Percentiles rank a stretch among this genome's conserved stretches.
Conservation (phyloP, 1,284 basidiomycete species). For the Pseudozyma sp. region DNA sequence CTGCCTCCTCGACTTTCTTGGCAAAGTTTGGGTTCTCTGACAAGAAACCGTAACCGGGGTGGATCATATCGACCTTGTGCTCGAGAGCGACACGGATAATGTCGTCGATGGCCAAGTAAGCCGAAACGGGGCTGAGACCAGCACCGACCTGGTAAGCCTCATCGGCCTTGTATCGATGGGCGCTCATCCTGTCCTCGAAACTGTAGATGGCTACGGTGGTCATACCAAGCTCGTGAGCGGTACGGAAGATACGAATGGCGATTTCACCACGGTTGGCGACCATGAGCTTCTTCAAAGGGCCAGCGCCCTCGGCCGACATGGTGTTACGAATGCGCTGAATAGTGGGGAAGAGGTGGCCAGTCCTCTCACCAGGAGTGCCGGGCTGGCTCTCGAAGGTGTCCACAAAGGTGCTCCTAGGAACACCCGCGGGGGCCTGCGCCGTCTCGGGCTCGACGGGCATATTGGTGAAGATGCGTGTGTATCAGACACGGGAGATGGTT, state of each 20-base stretch:
- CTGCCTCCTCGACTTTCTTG: constrained; percentile 94
- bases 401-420: constrained; percentile 57
- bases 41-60: constrained; percentile 88
- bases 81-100: constrained; percentile 80
- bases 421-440: constrained; percentile 50
- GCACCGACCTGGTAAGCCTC: constrained; percentile 98
- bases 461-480: constrained; percentile 2
- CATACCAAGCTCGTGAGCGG: constrained; percentile 98
- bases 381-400: constrained; percentile 63
- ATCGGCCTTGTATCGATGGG: constrained; percentile 98
- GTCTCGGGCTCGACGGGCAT: constrained; percentile 52
- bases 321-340: constrained; percentile 62
- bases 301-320: constrained; percentile 51
- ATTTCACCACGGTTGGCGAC: constrained; percentile 76
- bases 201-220: constrained; percentile 99
- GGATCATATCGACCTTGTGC: constrained; percentile 99
- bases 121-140: constrained; percentile 92
- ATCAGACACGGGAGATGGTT: background rate
- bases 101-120: constrained; percentile 96
- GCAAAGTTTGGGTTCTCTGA: constrained; percentile 97
- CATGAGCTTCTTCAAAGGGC: constrained; percentile 64
- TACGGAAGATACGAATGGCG: constrained; percentile 97
- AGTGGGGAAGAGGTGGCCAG: constrained; percentile 63
- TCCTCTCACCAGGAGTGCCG: constrained; percentile 61
- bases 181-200: constrained; percentile 93